Conservation (phyloP, 139 green algal species). For the Auxenochlorella pyrenoidosa region DNA sequence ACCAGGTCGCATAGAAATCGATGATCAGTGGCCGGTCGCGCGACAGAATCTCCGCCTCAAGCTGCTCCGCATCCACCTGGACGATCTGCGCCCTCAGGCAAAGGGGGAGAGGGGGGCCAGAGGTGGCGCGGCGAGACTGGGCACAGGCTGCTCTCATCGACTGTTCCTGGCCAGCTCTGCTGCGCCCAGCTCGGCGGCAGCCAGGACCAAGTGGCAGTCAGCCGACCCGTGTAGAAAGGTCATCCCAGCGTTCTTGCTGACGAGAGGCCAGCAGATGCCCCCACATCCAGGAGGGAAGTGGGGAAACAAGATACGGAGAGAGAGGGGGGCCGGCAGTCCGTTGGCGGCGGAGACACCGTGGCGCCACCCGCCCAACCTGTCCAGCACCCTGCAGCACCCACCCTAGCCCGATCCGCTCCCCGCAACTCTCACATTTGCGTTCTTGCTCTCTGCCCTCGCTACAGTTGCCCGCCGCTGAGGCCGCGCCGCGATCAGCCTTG, state of each 20-base stretch:
- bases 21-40: slow-evolving; percentile 85
- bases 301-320: no score
- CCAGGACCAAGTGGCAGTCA: no score
- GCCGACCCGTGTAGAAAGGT: no score
- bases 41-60: slow-evolving; percentile 83
- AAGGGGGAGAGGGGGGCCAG: not conserved
- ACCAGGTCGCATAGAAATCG: slow-evolving; percentile 96
- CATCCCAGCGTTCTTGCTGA: no score
- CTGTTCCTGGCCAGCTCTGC: no score
- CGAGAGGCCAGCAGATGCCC: no score
- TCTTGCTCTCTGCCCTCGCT: not conserved
- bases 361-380: not conserved
- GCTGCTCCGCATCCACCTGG: slow-evolving; percentile 82
- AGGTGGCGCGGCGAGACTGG: not conserved
- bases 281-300: no score
- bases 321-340: no score
- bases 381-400: not conserved
- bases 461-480: not conserved
- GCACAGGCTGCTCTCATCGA: not conserved
- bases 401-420: no score
- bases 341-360: no score
- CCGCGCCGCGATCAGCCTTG: not conserved
- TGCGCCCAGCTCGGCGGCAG: no score
- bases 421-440: not conserved
- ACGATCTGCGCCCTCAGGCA: slow-evolving; percentile 58